Conservation (phyloP, 2,329 filamentous ascomycete species). For the Microsporum ferrugineum region DNA sequence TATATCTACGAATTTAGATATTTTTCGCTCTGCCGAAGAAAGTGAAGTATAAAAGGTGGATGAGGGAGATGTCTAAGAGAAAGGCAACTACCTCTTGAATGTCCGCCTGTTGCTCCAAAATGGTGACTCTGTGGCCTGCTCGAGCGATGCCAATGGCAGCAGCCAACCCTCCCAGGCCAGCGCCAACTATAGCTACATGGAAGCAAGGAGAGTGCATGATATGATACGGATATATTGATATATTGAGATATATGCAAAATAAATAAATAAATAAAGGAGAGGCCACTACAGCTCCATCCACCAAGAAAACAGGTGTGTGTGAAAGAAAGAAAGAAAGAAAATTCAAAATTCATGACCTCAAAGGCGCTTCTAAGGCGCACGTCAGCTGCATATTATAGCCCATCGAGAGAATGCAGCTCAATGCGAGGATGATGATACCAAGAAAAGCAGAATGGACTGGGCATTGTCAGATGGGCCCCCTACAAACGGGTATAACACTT, state of each 20-base stretch:
- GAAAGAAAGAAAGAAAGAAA: background rate
- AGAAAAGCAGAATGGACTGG: background rate
- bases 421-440: no score
- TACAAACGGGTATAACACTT: background rate
- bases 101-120: slow-evolving; percentile 29
- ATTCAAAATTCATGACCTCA: background rate
- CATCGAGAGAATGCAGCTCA: no score
- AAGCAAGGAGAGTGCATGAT: slow-evolving; percentile 1
- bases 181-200: slow-evolving; percentile 16
- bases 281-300: background rate
- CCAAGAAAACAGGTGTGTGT: background rate
- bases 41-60: background rate
- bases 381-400: background rate
- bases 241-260: background rate
- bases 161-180: slow-evolving; percentile 17
- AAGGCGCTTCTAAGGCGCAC: background rate
- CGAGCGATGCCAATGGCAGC: slow-evolving; percentile 15
- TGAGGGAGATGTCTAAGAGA: background rate
- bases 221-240: background rate
- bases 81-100: slow-evolving; percentile 28
- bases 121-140: slow-evolving; percentile 15
- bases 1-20: slow-evolving; percentile 9
- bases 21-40: background rate
- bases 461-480: background rate
- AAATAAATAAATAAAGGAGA: background rate